Conservation (phyloP, 2,329 filamentous ascomycete genomes). For the Didymosphaeria variabile region DNA sequence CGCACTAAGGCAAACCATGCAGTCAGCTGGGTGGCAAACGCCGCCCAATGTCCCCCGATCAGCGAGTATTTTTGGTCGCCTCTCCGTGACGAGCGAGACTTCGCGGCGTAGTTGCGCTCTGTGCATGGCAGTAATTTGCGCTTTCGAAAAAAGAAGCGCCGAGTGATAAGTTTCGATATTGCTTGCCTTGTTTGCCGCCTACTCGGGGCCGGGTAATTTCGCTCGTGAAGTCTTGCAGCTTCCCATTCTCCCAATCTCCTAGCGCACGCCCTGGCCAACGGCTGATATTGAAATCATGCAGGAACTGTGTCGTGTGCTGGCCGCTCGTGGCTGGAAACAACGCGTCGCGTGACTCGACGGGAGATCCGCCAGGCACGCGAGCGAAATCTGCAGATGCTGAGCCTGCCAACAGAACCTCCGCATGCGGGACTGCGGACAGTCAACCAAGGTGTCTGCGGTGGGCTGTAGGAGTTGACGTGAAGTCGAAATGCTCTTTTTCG, state of each 20-base stretch:
- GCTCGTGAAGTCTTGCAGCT: constrained; percentile 20
- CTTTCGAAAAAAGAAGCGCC: background rate
- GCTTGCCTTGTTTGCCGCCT: background rate
- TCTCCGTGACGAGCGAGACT: background rate
- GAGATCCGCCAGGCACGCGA: background rate
- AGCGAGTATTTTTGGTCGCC: background rate
- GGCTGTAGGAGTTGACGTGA: background rate
- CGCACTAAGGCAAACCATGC: constrained; percentile 7
- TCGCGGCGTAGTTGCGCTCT: background rate
- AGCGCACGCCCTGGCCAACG: constrained; percentile 25
- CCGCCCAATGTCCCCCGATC: background rate
- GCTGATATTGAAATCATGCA: constrained; percentile 14
- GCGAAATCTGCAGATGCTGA: background rate
- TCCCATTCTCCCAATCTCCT: constrained; percentile 21
- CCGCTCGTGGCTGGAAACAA: constrained; percentile 17
- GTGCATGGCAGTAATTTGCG: background rate
- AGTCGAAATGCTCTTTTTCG: background rate
- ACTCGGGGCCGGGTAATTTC: constrained; percentile 26
- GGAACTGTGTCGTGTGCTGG: background rate
- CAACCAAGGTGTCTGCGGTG: background rate
- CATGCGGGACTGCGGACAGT: background rate
- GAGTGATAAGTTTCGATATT: constrained; percentile 12
- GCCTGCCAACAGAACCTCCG: background rate
- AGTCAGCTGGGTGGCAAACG: constrained; percentile 1
- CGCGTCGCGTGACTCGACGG: constrained; percentile 21